Conservation (phyloP, 2,329 filamentous ascomycete species). For the Ophiostoma sp. region DNA sequence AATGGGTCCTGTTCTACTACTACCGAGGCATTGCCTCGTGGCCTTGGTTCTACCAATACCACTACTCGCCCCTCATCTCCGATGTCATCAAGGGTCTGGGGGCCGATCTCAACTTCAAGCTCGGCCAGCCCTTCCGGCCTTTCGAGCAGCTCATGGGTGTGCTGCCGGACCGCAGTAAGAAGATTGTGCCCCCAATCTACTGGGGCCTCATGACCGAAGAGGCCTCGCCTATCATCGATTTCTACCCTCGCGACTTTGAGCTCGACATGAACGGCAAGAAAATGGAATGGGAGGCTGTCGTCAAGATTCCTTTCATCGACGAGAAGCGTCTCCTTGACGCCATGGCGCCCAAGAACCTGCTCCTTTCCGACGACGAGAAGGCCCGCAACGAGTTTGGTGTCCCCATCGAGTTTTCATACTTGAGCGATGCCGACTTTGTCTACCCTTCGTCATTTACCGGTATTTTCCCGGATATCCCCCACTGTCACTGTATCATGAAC, state of each 20-base stretch:
- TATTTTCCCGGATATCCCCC: constrained; percentile 80
- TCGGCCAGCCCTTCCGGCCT: constrained; percentile 90
- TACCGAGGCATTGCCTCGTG: constrained; percentile 95
- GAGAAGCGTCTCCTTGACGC: constrained; percentile 78
- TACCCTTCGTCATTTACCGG: constrained; percentile 87
- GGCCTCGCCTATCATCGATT: constrained; percentile 91
- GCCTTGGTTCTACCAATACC: constrained; percentile 97
- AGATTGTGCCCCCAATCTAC: constrained; percentile 82
- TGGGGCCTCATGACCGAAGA: constrained; percentile 88
- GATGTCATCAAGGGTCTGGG: constrained; percentile 85
- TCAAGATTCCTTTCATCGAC: constrained; percentile 98
- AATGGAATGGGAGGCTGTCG: constrained; percentile 98
- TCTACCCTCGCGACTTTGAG: constrained; percentile 94
- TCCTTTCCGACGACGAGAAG: constrained; percentile 73
- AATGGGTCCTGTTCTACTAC: constrained; percentile 98
- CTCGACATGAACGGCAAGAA: constrained; percentile 99
- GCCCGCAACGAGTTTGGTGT: constrained; percentile 86
- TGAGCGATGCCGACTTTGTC: constrained; percentile 66
- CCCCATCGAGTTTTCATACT: constrained; percentile 87
- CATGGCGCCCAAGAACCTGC: constrained; percentile 76
- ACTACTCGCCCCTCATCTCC: constrained; percentile 91
- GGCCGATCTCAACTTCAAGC: constrained; percentile 84
- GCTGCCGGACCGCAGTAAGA: constrained; percentile 92
- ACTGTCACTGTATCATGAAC: constrained; percentile 90
- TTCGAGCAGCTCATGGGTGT: constrained; percentile 99